These are phyloP conservation scores for Fusarium circinatum DNA, from an alignment of 2,329 filamentous ascomycete species.

Conservation along the genomic window DNA sequence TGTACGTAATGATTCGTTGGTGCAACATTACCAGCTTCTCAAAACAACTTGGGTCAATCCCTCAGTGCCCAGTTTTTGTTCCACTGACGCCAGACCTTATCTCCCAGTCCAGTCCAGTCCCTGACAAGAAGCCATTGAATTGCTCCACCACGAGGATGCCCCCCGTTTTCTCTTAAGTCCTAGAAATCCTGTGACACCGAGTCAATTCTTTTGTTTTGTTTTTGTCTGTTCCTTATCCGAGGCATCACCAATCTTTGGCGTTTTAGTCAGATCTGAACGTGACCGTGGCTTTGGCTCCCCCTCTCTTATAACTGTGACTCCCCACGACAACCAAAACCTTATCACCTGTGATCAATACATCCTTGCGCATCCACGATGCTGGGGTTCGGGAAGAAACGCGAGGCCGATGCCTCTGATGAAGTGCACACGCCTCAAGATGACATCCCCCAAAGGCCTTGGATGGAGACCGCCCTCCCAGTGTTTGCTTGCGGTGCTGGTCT, in stretches of 20 bases:
- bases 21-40: conserved; percentile 10
- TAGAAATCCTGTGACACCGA: conserved; percentile 20
- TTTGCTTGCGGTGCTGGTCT: conserved; percentile 90
- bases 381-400: conserved; percentile 27
- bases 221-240: neutral
- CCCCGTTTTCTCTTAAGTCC: conserved; percentile 1
- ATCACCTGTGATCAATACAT: neutral
- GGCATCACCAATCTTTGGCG: conserved; percentile 1
- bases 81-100: conserved; percentile 10
- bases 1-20: conserved; percentile 22
- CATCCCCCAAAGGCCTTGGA: conserved; percentile 25
- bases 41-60: neutral
- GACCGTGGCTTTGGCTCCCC: neutral
- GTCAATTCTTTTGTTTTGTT: neutral
- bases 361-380: conserved; percentile 23
- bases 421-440: neutral
- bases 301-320: conserved; percentile 3
- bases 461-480: conserved; percentile 65
- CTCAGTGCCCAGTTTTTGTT: neutral
- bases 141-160: neutral
- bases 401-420: conserved; percentile 20
- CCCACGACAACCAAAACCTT: neutral
- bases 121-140: neutral
- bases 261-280: neutral
- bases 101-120: neutral